Percentiles rank a stretch among this genome's conserved stretches.
Conservation (phyloP, 306 rosid species). For the Carpinus fangiana region DNA sequence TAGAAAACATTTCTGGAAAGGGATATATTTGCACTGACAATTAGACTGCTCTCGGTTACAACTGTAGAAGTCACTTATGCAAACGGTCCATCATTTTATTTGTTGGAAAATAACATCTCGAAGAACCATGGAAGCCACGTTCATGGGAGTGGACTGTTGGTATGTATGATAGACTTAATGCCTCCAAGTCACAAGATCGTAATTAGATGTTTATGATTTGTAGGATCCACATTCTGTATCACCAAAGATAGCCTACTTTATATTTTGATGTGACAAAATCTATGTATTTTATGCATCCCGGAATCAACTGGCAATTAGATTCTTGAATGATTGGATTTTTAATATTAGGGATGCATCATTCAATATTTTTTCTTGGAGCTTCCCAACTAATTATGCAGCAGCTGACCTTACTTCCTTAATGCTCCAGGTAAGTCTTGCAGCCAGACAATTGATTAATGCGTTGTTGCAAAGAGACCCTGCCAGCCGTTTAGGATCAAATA, state of each 20-base stretch:
- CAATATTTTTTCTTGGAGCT: not conserved
- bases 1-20: not conserved
- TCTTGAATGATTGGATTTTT: not conserved
- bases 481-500: constrained; percentile 66
- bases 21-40: not conserved
- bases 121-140: not conserved
- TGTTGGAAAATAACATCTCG: not conserved
- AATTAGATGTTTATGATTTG: not conserved
- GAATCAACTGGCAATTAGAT: not conserved
- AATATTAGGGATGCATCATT: not conserved
- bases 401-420: constrained; percentile 22
- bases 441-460: constrained; percentile 87
- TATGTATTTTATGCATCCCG: not conserved
- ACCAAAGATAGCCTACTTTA: not conserved
- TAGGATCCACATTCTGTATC: not conserved
- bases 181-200: not conserved
- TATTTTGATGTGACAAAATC: not conserved
- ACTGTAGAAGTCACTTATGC: not conserved
- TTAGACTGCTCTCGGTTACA: not conserved
- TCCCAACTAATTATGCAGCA: constrained; percentile 19
- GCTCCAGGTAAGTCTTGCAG: constrained; percentile 83
- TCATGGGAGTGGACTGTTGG: not conserved
- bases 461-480: constrained; percentile 82
- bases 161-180: not conserved
- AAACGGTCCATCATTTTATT: not conserved